Conservation (phyloP, 129 eudicot genomes). For the Smallanthus sonchifolius region DNA sequence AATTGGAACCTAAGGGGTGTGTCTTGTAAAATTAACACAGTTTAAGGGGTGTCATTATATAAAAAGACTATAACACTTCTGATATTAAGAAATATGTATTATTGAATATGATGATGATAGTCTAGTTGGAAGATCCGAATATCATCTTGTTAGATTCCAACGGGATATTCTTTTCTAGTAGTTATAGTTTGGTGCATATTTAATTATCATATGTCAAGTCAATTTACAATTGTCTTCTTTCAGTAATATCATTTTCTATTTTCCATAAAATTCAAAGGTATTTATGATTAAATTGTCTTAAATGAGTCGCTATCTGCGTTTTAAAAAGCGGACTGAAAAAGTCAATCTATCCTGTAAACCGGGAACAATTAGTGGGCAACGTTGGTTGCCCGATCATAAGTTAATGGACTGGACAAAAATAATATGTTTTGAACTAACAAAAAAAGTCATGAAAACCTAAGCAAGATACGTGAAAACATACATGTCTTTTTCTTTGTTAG, state of each 20-base stretch:
- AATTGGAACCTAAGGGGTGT: neutral
- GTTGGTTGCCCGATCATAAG: no score
- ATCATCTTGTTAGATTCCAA: conserved; percentile 16
- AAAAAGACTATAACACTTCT: neutral
- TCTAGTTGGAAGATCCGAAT: conserved; percentile 9
- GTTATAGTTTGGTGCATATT: neutral
- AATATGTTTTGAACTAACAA: neutral
- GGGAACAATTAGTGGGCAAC: no score
- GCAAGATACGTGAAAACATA: no score
- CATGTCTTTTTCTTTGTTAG: no score
- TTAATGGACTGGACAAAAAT: neutral
- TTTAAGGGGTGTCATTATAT: neutral
- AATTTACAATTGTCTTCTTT: neutral
- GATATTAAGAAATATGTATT: neutral
- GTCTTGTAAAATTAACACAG: neutral
- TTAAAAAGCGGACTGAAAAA: neutral
- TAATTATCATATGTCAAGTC: neutral
- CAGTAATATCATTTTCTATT: neutral
- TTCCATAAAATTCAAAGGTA: neutral
- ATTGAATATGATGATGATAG: neutral
- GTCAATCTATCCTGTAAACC: no score
- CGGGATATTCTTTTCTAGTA: conserved; percentile 17
- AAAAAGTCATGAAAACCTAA: no score
- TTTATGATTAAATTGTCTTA: neutral
- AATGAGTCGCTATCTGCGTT: neutral